These are phyloP conservation scores for Saccharum hybrid DNA, from an alignment of 202 grass and related monocot genomes.

Conservation along the genomic window DNA sequence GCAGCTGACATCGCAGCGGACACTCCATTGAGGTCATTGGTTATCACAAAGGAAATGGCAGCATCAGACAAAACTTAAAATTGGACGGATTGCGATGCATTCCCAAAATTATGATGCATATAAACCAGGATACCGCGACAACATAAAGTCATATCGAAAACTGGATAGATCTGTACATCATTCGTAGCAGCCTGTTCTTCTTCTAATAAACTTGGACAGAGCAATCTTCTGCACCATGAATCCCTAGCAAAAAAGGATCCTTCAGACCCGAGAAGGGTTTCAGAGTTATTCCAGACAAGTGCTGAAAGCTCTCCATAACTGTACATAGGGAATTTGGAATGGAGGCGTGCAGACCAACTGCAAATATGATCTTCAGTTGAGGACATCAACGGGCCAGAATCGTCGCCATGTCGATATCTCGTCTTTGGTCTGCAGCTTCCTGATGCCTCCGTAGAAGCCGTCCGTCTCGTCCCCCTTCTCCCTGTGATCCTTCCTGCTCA, in stretches of 20 bases:
- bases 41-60: not conserved
- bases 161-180: slow-evolving; percentile 25
- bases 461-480: slow-evolving; percentile 74
- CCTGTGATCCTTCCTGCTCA: slow-evolving; percentile 74
- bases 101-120: not conserved
- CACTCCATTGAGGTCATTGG: not conserved
- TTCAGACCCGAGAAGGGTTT: not conserved
- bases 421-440: slow-evolving; percentile 66
- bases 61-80: not conserved
- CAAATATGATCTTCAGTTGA: slow-evolving; percentile 51
- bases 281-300: not conserved
- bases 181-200: not conserved
- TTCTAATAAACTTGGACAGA: not conserved
- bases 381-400: slow-evolving; percentile 70
- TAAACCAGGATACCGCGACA: not conserved
- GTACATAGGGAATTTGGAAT: not conserved
- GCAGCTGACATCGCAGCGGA: not conserved
- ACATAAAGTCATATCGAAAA: not conserved
- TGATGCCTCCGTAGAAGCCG: slow-evolving; percentile 86
- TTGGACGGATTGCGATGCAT: slow-evolving; percentile 3
- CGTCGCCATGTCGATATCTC: slow-evolving; percentile 75
- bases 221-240: not conserved
- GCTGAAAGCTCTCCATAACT: slow-evolving; percentile 31
- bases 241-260: not conserved
- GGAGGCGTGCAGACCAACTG: not conserved